Base-by-base conservation (phyloP, 768 basidiomycete genomes). In the Russula sp. region DNA sequence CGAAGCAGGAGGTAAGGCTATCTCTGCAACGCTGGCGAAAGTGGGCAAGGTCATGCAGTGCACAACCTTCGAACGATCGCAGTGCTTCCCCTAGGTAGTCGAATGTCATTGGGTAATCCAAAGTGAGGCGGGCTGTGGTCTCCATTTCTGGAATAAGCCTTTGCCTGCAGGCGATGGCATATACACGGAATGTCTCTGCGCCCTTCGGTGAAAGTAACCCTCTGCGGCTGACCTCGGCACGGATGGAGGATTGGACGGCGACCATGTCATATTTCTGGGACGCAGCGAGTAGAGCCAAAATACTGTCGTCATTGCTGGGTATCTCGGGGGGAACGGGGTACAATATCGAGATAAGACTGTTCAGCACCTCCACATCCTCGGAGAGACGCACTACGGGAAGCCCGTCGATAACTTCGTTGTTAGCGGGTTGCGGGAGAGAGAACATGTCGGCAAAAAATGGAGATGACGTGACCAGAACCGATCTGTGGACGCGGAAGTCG, bases 261-360 rank as follows among this genome's bases (percentile, higher is more conserved):
- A 1, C 20, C 61, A 62, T 62, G 8, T 62, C 61, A 27, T 56
- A 62, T 42, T 62, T 62, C 32, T 62, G 20, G 20, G 47, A 13
- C 13, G 61, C 55, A 16, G 61, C 22, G 4, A 62, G 61, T 1
- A 62, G 39, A 22, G 47, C 13, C 40, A 62, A 50, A 5, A 62
- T 32, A 2, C 34, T 27, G 31, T 62, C 55, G 4, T 6, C 3
- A 3, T 54, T 56, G 9, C 18, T 3, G 31, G 54, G 61, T 1
- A 56, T 34, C 5, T 40, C 55, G 1, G 55, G 20, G 6, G 37
- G 39, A 4, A 62, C 32, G 4, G 61, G 48, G n/a, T 56, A 62
- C 14, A 62, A 18, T 16, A 56, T 34, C 2, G 55, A 55, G n/a
- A 56, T 11, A 32, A 62, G 54, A 20, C 61, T 50, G n/a, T 62